Evolutionary conservation across 257 asterid genomes (phyloP).

Genomic region (Rubia yunnanensis): DNA sequence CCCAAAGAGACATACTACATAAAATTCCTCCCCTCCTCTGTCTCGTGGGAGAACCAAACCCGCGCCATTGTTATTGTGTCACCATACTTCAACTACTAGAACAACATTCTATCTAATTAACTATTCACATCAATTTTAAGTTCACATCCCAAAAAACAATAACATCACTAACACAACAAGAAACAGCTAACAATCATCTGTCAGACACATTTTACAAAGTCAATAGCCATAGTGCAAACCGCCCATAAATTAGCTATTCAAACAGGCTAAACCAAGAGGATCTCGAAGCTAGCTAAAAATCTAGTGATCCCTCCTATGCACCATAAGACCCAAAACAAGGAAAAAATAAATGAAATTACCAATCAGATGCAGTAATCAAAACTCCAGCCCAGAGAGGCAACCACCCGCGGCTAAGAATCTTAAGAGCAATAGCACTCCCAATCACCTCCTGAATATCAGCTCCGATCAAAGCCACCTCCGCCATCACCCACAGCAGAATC

Average conservation of each 20-base stretch:
- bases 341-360: slow-evolving; percentile 31
- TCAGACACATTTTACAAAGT: neutral
- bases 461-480: slow-evolving; percentile 85
- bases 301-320: neutral
- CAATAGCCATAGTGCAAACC: neutral
- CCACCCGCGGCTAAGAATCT: slow-evolving; percentile 71
- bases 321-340: neutral
- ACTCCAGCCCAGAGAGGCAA: slow-evolving; percentile 89
- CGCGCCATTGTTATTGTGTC: neutral
- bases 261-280: neutral
- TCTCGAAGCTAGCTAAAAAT: neutral
- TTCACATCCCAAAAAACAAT: neutral
- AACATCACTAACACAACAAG: neutral
- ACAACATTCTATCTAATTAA: neutral
- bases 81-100: neutral
- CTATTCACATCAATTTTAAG: neutral
- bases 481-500: slow-evolving; percentile 77
- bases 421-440: slow-evolving; percentile 92
- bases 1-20: neutral
- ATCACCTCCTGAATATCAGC: slow-evolving; percentile 98
- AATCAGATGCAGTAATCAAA: slow-evolving; percentile 78
- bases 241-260: neutral
- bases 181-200: neutral
- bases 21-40: neutral
- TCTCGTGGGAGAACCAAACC: neutral